A percentile compares a stretch with the other conserved stretches of the same genome.
phyloP scores from a whole-genome alignment of 108 stramenopile genomes.

The Cyclostephanos tholiformis region DNA sequence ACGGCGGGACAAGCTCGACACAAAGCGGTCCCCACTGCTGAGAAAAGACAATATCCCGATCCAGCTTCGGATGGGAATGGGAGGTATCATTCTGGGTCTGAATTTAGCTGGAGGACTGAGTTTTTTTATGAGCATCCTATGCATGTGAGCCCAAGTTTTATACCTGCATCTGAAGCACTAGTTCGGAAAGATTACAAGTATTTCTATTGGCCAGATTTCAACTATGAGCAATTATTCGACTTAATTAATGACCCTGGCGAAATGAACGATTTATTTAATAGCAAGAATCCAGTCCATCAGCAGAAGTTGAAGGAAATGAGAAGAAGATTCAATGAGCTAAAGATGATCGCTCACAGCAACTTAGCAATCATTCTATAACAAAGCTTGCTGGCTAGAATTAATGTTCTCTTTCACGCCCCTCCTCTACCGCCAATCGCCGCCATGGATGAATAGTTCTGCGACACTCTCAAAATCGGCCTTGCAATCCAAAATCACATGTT shows the following conservation, averaged over 20 bases:
- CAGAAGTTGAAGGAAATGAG: conserved; percentile 40
- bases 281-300: conserved; percentile 40
- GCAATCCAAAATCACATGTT: too few species aligned
- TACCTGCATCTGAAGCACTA: conserved; percentile 76
- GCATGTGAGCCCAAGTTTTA: conserved; percentile 50
- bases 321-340: conserved; percentile 44
- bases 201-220: conserved; percentile 79
- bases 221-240: conserved; percentile 82
- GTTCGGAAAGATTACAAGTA: conserved; percentile 80
- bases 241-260: conserved; percentile 77
- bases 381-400: too few species aligned
- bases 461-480: too few species aligned
- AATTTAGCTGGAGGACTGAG: conserved; percentile 68
- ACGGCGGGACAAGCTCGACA: conserved; percentile 32
- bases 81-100: conserved; percentile 49
- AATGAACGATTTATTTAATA: conserved; percentile 67
- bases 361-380: conserved; percentile 31
- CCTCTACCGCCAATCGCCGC: too few species aligned
- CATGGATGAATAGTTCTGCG: too few species aligned
- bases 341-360: conserved; percentile 45
- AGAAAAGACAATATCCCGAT: conserved; percentile 25
- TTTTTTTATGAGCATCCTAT: conserved; percentile 80
- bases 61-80: conserved; percentile 47
- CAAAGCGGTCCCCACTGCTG: conserved; percentile 19
- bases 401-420: too few species aligned